Percentiles rank a stretch among this genome's conserved stretches.
Evolutionary conservation across 1,284 basidiomycete genomes (phyloP).

Genomic region (Naganishia albida): DNA sequence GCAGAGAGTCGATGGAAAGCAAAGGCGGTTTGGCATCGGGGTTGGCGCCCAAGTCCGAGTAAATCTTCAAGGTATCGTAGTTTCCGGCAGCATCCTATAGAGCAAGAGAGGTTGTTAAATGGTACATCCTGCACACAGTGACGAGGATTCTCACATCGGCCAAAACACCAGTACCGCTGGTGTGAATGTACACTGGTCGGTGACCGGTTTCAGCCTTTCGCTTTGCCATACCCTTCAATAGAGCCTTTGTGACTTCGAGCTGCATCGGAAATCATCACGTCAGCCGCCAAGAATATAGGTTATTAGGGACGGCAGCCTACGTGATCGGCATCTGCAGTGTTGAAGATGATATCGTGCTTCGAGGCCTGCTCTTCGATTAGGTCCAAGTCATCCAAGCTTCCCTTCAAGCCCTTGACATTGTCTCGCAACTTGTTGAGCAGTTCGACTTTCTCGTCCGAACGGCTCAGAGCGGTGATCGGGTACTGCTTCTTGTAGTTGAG

Average conservation of each 20-base stretch:
- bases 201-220: constrained; percentile 46
- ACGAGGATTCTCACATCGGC: constrained; percentile 38
- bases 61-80: constrained; percentile 44
- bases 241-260: constrained; percentile 43
- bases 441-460: constrained; percentile 44
- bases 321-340: constrained; percentile 51
- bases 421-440: constrained; percentile 39
- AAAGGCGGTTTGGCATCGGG: constrained; percentile 43
- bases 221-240: constrained; percentile 48
- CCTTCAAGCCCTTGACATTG: constrained; percentile 39
- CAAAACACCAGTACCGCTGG: constrained; percentile 52
- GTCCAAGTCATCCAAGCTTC: constrained; percentile 42
- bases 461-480: constrained; percentile 47
- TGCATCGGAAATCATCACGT: not conserved
- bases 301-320: constrained; percentile 6
- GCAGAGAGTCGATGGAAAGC: constrained; percentile 43
- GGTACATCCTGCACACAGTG: constrained; percentile 28
- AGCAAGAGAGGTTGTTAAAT: constrained; percentile 28
- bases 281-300: not conserved
- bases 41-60: constrained; percentile 43
- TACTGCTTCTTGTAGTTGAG: constrained; percentile 37
- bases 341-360: constrained; percentile 49
- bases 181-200: constrained; percentile 51
- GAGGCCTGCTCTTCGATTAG: constrained; percentile 42
- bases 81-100: constrained; percentile 39